Evolutionary conservation across 2,329 filamentous ascomycete genomes (phyloP).

Genomic region (Zymoseptoria crescenta): DNA sequence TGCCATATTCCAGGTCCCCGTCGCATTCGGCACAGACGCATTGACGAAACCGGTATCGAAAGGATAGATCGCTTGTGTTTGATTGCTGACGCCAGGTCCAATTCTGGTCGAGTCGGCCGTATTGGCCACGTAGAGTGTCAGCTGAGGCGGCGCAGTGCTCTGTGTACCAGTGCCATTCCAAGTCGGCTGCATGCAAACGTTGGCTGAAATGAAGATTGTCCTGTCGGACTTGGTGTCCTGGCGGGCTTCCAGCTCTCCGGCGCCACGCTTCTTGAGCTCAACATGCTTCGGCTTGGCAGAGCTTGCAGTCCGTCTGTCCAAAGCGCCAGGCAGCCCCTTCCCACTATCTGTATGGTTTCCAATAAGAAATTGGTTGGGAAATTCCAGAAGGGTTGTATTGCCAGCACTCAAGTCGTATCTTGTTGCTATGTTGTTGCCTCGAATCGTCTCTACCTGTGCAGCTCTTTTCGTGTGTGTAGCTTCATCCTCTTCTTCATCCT

Average conservation of each 20-base stretch:
- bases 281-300: conserved; percentile 10
- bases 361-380: conserved; percentile 50
- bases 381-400: conserved; percentile 55
- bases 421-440: conserved; percentile 51
- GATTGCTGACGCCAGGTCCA: conserved; percentile 49
- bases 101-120: conserved; percentile 51
- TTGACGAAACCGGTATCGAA: conserved; percentile 66
- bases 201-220: conserved; percentile 73
- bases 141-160: conserved; percentile 50
- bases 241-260: conserved; percentile 14
- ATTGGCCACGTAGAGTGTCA: conserved; percentile 70
- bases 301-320: conserved; percentile 4
- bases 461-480: conserved; percentile 21
- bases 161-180: conserved; percentile 44
- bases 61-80: conserved; percentile 38
- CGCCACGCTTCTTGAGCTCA: conserved; percentile 22
- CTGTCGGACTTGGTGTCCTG: conserved; percentile 24
- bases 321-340: conserved; percentile 24
- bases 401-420: conserved; percentile 53
- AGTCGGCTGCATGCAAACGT: conserved; percentile 71
- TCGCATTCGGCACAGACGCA: conserved; percentile 49
- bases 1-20: conserved; percentile 65
- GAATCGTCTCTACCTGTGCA: conserved; percentile 16
- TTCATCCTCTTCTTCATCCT: conserved; percentile 23
- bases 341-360: conserved; percentile 31